phyloP scores from a whole-genome alignment of 2,329 filamentous ascomycete genomes.

The Xylariaceae sp. region DNA sequence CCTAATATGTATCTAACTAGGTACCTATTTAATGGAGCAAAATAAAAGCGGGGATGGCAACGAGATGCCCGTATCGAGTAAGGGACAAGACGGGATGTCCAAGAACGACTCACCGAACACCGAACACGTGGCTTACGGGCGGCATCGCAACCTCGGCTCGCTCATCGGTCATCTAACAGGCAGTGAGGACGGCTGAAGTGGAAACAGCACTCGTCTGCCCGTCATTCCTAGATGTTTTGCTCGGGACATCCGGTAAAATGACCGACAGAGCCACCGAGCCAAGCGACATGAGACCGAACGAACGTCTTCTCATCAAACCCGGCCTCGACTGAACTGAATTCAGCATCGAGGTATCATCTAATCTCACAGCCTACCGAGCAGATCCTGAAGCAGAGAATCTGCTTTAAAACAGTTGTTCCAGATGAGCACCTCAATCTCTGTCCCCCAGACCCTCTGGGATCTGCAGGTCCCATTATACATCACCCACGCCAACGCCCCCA shows the following conservation, averaged over 20 bases:
- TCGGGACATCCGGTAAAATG: conserved; percentile 10
- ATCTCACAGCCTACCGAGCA: not conserved
- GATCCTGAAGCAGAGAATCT: not conserved
- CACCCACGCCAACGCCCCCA: conserved; percentile 43
- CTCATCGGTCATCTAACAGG: not conserved
- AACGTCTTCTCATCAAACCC: conserved; percentile 1
- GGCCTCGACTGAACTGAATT: not conserved
- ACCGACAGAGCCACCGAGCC: not conserved
- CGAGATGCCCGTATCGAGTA: not conserved
- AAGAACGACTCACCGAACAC: not conserved
- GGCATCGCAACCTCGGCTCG: not conserved
- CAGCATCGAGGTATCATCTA: not conserved
- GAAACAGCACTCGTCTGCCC: not conserved
- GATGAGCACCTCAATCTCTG: conserved; percentile 18
- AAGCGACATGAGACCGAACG: conserved; percentile 12
- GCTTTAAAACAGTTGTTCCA: not conserved
- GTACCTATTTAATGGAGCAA: not conserved
- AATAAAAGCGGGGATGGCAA: not conserved
- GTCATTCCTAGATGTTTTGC: not conserved
- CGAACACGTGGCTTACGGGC: not conserved
- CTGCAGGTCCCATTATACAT: conserved; percentile 51
- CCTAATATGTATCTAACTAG: too few relatives aligned
- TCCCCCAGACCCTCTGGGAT: conserved; percentile 49
- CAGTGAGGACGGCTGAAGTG: not conserved
- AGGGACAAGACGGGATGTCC: not conserved